A percentile compares a stretch with the other conserved stretches of the same genome.
Conservation (phyloP, 225 moss, liverwort and hornwort genomes). For the Marchantia polymorpha region DNA sequence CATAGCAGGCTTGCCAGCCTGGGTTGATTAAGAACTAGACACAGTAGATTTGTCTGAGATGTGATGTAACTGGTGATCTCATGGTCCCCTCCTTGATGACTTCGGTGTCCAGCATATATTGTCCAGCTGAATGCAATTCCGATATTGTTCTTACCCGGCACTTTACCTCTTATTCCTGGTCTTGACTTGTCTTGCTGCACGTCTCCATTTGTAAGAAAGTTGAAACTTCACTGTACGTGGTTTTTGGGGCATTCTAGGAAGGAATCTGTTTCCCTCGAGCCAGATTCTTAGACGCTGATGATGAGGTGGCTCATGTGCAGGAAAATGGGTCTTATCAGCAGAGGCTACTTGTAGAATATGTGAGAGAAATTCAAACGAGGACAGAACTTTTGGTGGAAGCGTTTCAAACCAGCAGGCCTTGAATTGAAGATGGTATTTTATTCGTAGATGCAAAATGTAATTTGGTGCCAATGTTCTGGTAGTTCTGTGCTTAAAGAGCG, state of each 20-base stretch:
- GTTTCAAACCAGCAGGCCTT: slow-evolving; percentile 49
- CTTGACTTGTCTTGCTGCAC: neutral
- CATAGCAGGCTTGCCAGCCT: neutral
- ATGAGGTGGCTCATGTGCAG: slow-evolving; percentile 40
- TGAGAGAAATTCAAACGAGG: slow-evolving; percentile 75
- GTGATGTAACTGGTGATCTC: neutral
- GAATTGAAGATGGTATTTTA: slow-evolving; percentile 17
- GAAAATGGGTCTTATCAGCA: slow-evolving; percentile 91
- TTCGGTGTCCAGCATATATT: neutral
- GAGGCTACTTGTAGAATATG: slow-evolving; percentile 75
- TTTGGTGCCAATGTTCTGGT: no score
- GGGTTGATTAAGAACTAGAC: neutral
- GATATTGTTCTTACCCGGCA: neutral
- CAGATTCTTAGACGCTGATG: neutral
- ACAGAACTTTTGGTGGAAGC: slow-evolving; percentile 59
- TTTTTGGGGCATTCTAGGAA: neutral
- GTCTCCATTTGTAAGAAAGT: neutral
- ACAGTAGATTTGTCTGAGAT: neutral
- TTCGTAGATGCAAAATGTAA: neutral
- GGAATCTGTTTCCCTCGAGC: neutral
- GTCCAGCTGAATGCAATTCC: no score
- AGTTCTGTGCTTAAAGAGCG: no score
- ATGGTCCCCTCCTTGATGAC: neutral
- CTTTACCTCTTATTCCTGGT: neutral
- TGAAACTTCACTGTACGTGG: neutral